Evolutionary conservation across 2,329 filamentous ascomycete genomes (phyloP), one percentile per base, ranked within the genome.

Genomic region (Aschersonia sp.): DNA sequence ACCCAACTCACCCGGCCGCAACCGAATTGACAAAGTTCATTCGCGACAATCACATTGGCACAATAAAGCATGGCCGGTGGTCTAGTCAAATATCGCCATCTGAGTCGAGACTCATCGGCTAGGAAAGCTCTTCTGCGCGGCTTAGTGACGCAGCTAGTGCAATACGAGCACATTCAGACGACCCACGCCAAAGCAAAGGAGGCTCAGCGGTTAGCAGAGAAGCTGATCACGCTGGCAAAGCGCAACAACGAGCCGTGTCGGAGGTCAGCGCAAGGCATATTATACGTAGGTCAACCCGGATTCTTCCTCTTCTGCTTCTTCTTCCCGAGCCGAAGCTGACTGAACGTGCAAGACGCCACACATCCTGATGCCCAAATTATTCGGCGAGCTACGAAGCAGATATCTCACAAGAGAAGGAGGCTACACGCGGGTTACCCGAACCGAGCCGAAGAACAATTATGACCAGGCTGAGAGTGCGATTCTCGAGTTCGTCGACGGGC

Each of bases 171-270:
- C 53, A 94, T 98, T 70, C 82, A 84, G 54, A 98, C 92, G 46
- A 95, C 92, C 69, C 96, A 85, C 76, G 82, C 84, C 64, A 97
- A 97, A 70, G 92, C 92, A 45, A 98, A 97, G 69, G 92, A 98
- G 71, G 86, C 92, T 28, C 92, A 98, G 69, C 78, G 86, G 43
- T 66, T 97, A 56, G 92, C 89, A 5, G 92, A 98, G 63, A 94
- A 94, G 72, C 73, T 97, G 55, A 89, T 98, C 59, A 96, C 89
- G 4, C 66, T 95, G 57, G 91, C 86, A 28, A 98, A 97, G 77
- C 85, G 82, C 69, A 88, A 96, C 65, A 94, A 91, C 41, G 83
- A 89, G 59, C 85, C 87, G 28, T 84, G 83, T 51, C 76, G 78
- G 63, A 75, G 80, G 61, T 78, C 77, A 55, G 91, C 89, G n/a